Evolutionary conservation across 108 stramenopile genomes (phyloP).

Genomic region (Cyclotella kingstonii): DNA sequence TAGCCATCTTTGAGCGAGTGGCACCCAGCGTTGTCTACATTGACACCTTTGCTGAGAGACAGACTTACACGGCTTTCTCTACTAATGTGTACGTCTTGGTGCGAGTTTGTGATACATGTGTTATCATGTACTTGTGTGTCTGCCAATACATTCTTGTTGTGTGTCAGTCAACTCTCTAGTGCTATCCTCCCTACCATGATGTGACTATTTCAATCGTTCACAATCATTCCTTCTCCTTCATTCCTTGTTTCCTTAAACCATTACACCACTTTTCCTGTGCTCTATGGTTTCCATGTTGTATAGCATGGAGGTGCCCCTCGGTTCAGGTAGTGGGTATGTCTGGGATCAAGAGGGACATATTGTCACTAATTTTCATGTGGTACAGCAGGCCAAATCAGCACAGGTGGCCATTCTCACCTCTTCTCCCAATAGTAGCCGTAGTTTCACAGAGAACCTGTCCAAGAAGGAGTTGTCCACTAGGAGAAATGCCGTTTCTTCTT

Average conservation of each 20-base stretch:
- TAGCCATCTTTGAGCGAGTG: slow-evolving; percentile 67
- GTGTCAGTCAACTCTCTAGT: too few species aligned
- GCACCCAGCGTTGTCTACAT: slow-evolving; percentile 79
- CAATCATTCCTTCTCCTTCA: not conserved
- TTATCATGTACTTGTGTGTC: not conserved
- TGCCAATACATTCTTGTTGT: too few species aligned
- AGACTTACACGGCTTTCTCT: slow-evolving; percentile 69
- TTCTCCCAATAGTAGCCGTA: too few species aligned
- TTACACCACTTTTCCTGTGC: too few species aligned
- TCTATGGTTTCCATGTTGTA: not conserved
- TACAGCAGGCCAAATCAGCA: slow-evolving; percentile 73
- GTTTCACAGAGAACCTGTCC: too few species aligned
- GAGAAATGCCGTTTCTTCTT: too few species aligned
- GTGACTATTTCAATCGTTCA: not conserved
- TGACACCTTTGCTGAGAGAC: slow-evolving; percentile 70
- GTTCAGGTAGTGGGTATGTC: slow-evolving; percentile 86
- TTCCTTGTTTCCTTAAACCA: too few species aligned
- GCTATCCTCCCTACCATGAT: not conserved
- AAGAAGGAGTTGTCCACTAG: too few species aligned
- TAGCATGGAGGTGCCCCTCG: slow-evolving; percentile 58
- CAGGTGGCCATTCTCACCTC: slow-evolving; percentile 59
- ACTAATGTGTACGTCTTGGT: slow-evolving; percentile 47
- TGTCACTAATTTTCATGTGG: slow-evolving; percentile 79
- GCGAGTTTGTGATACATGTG: not conserved
- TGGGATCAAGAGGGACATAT: slow-evolving; percentile 87